A percentile compares a stretch with the other conserved stretches of the same genome.
These are phyloP conservation scores for Fusarium algeriense DNA, from an alignment of 2,329 filamentous ascomycete species.

Conservation along the genomic window DNA sequence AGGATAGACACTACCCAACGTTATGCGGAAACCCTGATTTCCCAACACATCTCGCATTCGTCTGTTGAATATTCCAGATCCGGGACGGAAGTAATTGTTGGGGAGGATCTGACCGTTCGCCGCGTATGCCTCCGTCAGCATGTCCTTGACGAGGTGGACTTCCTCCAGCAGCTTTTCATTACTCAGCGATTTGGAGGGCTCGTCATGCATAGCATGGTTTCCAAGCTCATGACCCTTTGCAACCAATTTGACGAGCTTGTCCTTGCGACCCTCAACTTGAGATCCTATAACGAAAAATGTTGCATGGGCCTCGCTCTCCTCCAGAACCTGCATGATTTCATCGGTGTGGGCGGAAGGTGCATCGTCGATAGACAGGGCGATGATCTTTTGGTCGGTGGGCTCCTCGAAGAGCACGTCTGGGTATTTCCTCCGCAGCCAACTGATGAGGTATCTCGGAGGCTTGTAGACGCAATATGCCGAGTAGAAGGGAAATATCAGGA, in stretches of 20 bases:
- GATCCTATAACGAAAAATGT: conserved; percentile 92
- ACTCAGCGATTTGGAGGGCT: conserved; percentile 74
- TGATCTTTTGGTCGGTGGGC: conserved; percentile 67
- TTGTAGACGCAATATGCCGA: conserved; percentile 81
- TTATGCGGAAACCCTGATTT: conserved; percentile 75
- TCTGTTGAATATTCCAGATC: conserved; percentile 83
- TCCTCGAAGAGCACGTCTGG: conserved; percentile 85
- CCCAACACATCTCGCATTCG: conserved; percentile 73
- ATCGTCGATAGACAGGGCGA: conserved; percentile 91
- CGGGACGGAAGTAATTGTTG: conserved; percentile 82
- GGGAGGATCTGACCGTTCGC: conserved; percentile 59
- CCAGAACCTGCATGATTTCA: conserved; percentile 77
- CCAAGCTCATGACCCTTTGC: conserved; percentile 77
- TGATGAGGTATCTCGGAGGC: conserved; percentile 78
- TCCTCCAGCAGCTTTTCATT: conserved; percentile 71
- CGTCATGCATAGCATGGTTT: conserved; percentile 92
- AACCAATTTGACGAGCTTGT: conserved; percentile 69
- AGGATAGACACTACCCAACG: conserved; percentile 88
- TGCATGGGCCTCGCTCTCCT: conserved; percentile 74
- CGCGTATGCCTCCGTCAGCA: conserved; percentile 69
- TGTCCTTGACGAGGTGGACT: conserved; percentile 72
- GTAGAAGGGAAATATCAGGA: conserved; percentile 56
- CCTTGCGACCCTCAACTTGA: conserved; percentile 72
- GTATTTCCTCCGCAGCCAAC: conserved; percentile 77
- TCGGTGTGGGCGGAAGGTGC: conserved; percentile 79